Evolutionary conservation across 305 asterid species (phyloP), one percentile per base, ranked within the genome.

Genomic region (Fraxinus platypoda): DNA sequence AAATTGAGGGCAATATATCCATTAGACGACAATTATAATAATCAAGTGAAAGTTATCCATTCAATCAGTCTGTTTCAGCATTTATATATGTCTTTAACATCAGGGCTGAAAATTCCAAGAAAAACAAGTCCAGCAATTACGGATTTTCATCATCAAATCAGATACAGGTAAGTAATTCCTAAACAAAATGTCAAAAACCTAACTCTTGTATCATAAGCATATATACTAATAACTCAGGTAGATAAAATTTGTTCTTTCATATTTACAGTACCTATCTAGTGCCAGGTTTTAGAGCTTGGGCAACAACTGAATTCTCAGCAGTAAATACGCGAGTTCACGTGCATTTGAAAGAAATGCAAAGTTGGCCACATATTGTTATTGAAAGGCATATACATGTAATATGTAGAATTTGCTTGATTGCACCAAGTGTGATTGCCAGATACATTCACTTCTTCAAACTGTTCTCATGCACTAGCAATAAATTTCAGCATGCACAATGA

Each of bases 381-480:
- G 72, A 64, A 64, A 8, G 72, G 34, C 3, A 64, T 23, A 23
- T 19, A 71, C n/a, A 82, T 49, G 49, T 33, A 66, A 52, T 73
- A 76, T 33, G 78, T 37, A 70, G 28, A 28, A 25, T 11, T 17
- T 80, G 71, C 43, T 77, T 74, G 70, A 81, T 62, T 52, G 34
- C 59, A 26, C 28, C 33, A 8, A 23, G 72, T 64, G 33, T 66
- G n/a, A 26, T 66, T 13, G 33, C 35, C 74, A 66, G 15, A 68
- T 26, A 68, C 21, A 68, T 68, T 68, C 37, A 81, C 46, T 12
- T 73, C 80, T 38, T 59, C 68, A 37, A 81, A 77, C 75, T 37
- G 68, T 83, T 72, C 34, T 66, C 74, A 81, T 37, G 41, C 73
- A 83, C 78, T 35, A 66, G 78, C 43, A 31, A 74, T n/a, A 78